Base-by-base conservation (phyloP, 345 rosid genomes). In the Eucalyptus pumila region DNA sequence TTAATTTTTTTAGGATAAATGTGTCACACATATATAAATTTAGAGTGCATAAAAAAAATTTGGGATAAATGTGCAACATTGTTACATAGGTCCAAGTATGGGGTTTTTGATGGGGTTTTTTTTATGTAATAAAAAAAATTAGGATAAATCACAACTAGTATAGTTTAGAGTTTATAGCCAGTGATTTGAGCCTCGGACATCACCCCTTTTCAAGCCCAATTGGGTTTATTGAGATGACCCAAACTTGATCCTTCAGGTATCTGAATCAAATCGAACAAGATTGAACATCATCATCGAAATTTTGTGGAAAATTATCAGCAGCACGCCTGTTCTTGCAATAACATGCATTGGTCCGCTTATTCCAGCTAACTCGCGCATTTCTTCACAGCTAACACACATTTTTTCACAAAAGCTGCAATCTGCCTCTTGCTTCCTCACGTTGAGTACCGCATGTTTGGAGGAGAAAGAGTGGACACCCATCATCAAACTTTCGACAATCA, bases 11-110 rank as follows among this genome's bases (percentile, higher is more conserved):
- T 1, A 6, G 0, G 9, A 0, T 51, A 1, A 51, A 6, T 16
- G 0, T 51, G 21, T 51, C 21, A 3, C 0, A 51, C 0, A 3
- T 0, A 51, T 51, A 51, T 51, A 51, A 51, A 51, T 16, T 16
- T 51, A 51, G 8, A 51, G 9, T 3, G 8, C 54, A 51, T 51
- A 6, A 45, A 50, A 48, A 50, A 51, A 51, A 3, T 16, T 51
- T 1, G 8, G 2, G 21, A 51, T 51, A 6, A 51, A 51, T 51
- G 21, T 51, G 3, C 21, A 0, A 51, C 54, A 51, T 51, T 51
- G 54, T 51, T 51, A 51, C 54, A 51, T 51, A 16, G 54, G 21
- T 51, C 54, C 54, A 51, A 16, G 0, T 16, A 16, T 6, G 21
- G 8, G 54, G 8, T 16, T 51, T 51, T 16, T 50, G 54, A 4